phyloP scores from a whole-genome alignment of 805 yeast species.

The Komagataella populi region DNA sequence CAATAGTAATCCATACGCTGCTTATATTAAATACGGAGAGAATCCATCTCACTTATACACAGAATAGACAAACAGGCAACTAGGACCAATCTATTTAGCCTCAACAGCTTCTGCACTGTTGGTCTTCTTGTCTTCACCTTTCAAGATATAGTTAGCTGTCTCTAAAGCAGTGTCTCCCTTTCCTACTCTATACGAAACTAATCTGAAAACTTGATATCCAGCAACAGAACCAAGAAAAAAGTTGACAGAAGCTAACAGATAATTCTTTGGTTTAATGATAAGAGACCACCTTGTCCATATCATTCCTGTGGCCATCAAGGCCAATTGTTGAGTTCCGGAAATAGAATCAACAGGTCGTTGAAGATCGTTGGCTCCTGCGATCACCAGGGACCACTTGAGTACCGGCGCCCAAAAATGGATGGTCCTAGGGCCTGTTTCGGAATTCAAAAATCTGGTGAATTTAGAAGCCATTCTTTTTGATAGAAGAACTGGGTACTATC shows the following conservation, averaged over 20 bases:
- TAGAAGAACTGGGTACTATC: not conserved
- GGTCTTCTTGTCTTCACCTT: not conserved
- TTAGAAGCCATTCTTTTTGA: not conserved
- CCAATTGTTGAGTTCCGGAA: slow-evolving; percentile 74
- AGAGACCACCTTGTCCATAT: slow-evolving; percentile 99
- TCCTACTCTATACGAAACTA: slow-evolving; percentile 12
- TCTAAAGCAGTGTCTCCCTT: not conserved
- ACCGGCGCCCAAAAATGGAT: slow-evolving; percentile 82
- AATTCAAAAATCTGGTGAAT: slow-evolving; percentile 59
- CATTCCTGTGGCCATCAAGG: slow-evolving; percentile 80
- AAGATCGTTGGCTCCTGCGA: slow-evolving; percentile 83
- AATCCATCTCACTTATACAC: not conserved
- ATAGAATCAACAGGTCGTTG: slow-evolving; percentile 85
- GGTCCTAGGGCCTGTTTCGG: slow-evolving; percentile 95
- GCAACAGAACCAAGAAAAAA: slow-evolving; percentile 90
- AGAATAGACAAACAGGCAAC: not conserved
- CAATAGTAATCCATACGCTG: not conserved
- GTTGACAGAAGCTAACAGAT: slow-evolving; percentile 81
- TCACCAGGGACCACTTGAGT: slow-evolving; percentile 71
- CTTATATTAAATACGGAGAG: not conserved
- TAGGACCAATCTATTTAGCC: not conserved
- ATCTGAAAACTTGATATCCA: slow-evolving; percentile 66
- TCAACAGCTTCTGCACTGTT: not conserved
- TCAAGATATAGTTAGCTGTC: not conserved
- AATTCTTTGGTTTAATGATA: slow-evolving; percentile 81